Evolutionary conservation across 352 stramenopile genomes (phyloP), one percentile per base, ranked within the genome.

Genomic region (Phytophthora sp.): DNA sequence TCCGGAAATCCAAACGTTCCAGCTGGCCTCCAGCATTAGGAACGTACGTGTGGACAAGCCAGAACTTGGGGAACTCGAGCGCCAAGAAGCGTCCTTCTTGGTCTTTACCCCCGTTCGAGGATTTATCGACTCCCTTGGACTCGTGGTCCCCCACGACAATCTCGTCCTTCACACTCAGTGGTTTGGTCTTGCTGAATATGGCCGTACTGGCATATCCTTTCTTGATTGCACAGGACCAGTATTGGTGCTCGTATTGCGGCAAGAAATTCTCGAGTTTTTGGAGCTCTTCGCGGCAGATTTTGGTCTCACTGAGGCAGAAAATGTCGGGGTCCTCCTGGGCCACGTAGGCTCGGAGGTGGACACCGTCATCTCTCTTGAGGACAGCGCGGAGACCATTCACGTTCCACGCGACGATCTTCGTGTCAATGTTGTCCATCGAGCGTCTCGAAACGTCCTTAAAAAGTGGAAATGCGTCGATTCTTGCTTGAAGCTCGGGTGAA

Each of bases 41-140:
- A 12, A 92, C 86, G 63, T 94, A 94, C 23, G 85, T 94, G 63
- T 95, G 87, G n/a, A 95, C 82, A 15, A 95, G 69, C 87, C 87
- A 95, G 42, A 93, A 93, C 4, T 58, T 66, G 1, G 76, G 65
- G 58, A 82, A 95, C 65, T 95, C 87, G 21, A 92, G 66, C 29
- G 85, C 87, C 29, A 95, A 50, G 64, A 93, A 93, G 29, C 87
- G 83, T 52, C 87, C 87, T 77, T 95, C 87, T 42, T 89, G 66
- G 54, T 92, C 81, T n/a, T 65, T 82, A 7, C 76, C 64, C 23
- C 66, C 65, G 3, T 86, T 77, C 0, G n/a, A 35, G 13, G 29
- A 15, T 7, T 70, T 62, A 12, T 20, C 36, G 7, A 65, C 54
- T 3, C 64, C 65, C 47, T 80, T 80, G 20, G 73, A 66, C 16